Evolutionary conservation across 345 rosid genomes (phyloP).

Genomic region (Rubroshorea leprosula): DNA sequence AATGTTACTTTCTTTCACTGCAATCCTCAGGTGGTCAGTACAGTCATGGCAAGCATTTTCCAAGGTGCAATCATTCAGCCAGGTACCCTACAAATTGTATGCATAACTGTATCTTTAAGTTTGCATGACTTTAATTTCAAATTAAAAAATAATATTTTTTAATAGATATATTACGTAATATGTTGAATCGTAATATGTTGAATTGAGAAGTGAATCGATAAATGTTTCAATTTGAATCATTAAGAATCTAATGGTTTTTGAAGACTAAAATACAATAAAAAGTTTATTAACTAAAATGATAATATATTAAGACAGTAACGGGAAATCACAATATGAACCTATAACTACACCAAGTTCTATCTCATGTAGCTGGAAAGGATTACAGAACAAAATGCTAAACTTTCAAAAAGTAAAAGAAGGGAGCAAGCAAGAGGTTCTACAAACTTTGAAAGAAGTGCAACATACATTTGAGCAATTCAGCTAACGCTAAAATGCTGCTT

Average conservation of each 20-base stretch:
- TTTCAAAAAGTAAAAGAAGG: neutral
- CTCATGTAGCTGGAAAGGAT: slow-evolving; percentile 5
- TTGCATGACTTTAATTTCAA: slow-evolving; percentile 29
- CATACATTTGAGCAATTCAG: slow-evolving; percentile 35
- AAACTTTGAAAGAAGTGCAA: neutral
- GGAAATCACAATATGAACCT: slow-evolving; percentile 10
- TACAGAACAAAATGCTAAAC: slow-evolving; percentile 1
- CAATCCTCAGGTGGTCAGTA: slow-evolving; percentile 61
- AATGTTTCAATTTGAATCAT: too few relatives aligned
- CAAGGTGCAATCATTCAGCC: slow-evolving; percentile 48
- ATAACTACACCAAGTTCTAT: slow-evolving; percentile 5
- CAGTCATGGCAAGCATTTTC: slow-evolving; percentile 39
- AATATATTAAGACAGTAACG: slow-evolving; percentile 1
- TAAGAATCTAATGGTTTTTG: too few relatives aligned
- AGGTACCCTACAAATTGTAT: slow-evolving; percentile 45
- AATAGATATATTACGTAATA: too few relatives aligned
- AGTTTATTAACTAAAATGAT: neutral
- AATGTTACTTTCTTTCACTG: slow-evolving; percentile 54
- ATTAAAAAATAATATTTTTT: too few relatives aligned
- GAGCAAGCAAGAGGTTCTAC: neutral
- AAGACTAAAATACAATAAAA: neutral
- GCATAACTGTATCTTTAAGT: slow-evolving; percentile 51
- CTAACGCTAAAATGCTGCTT: slow-evolving; percentile 56
- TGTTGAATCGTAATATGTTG: too few relatives aligned
- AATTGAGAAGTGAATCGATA: too few relatives aligned